Evolutionary conservation across 2,329 filamentous ascomycete species (phyloP).

Genomic region (Neonectria sp.): DNA sequence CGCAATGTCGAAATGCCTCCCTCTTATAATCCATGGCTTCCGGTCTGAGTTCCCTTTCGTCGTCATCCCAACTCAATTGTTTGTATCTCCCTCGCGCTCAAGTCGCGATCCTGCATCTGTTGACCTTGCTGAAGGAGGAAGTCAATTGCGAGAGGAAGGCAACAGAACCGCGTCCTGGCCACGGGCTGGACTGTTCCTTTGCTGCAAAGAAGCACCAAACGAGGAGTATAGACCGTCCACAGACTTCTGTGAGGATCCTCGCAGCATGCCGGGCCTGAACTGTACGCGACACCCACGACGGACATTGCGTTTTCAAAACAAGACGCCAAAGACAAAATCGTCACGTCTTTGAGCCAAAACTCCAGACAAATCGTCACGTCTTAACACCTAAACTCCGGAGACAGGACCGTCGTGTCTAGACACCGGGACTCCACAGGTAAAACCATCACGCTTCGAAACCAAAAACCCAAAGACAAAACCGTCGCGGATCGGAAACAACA

Average conservation of each 20-base stretch:
- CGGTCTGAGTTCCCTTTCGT: not conserved
- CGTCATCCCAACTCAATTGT: conserved; percentile 1
- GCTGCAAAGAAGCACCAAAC: conserved; percentile 11
- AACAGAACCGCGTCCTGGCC: conserved; percentile 6
- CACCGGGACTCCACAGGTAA: not conserved
- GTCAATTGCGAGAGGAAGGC: conserved; percentile 21
- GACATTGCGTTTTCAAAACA: not conserved
- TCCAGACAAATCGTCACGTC: not conserved
- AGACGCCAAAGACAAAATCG: not conserved
- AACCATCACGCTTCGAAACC: no score
- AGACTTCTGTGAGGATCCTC: conserved; percentile 29
- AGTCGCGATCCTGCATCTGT: conserved; percentile 24
- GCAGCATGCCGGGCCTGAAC: conserved; percentile 7
- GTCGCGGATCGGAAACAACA: not conserved
- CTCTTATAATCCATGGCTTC: conserved; percentile 24
- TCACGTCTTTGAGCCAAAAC: not conserved
- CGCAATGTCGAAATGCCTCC: not conserved
- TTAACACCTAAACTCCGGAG: not conserved
- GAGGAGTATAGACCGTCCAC: conserved; percentile 12
- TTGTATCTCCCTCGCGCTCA: conserved; percentile 1
- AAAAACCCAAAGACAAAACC: not conserved
- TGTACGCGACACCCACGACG: conserved; percentile 13
- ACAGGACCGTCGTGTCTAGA: not conserved
- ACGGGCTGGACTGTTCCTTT: conserved; percentile 7
- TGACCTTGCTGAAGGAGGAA: conserved; percentile 18